Conservation (phyloP, 306 rosid genomes). For the Ziziphus jujuba region DNA sequence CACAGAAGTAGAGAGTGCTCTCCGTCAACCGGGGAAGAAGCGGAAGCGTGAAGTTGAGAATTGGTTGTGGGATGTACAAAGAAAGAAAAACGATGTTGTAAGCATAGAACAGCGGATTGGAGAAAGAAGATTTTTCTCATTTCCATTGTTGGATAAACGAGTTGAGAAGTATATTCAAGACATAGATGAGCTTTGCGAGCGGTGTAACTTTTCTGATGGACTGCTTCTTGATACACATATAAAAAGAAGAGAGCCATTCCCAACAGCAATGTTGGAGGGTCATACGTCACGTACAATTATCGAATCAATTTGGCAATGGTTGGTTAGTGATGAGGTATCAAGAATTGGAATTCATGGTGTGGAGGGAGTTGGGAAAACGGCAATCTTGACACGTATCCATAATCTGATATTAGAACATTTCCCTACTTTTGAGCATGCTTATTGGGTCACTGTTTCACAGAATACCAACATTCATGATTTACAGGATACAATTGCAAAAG, state of each 20-base stretch:
- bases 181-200: background rate
- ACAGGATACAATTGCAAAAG: slow-evolving; percentile 11
- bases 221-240: background rate
- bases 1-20: background rate
- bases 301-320: background rate
- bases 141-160: background rate
- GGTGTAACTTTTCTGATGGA: background rate
- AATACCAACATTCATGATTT: background rate
- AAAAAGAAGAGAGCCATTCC: background rate
- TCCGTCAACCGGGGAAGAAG: background rate
- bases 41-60: slow-evolving; percentile 5
- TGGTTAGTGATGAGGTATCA: background rate
- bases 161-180: background rate
- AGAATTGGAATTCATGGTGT: slow-evolving; percentile 5
- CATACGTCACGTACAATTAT: background rate
- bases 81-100: background rate
- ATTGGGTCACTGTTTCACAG: background rate
- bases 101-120: background rate
- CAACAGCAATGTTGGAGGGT: background rate
- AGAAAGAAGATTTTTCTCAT: background rate
- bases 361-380: slow-evolving; percentile 17
- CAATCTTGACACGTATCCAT: background rate
- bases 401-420: background rate
- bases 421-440: slow-evolving; percentile 3
- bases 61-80: background rate